Evolutionary conservation across 306 rosid species (phyloP), one percentile per base, ranked within the genome.

Genomic region (Vigna mungo): DNA sequence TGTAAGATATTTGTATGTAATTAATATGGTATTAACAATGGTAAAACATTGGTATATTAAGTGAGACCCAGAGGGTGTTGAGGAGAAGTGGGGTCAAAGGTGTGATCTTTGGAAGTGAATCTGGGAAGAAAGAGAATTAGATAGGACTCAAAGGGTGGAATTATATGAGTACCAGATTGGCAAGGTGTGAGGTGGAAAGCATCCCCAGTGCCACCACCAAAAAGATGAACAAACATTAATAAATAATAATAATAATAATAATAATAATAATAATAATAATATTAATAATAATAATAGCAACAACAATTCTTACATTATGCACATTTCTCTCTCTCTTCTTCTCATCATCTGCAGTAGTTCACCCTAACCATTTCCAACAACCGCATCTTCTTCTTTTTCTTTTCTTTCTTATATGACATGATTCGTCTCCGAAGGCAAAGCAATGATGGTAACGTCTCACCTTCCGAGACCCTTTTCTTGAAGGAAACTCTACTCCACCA

Each of bases 401-500:
- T 76, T 71, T 51, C 72, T 72, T 68, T 56, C 55, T 80, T 15
- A 5, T 16, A 37, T 25, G 58, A 16, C 11, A 58, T 67, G 80
- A 66, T 81, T 81, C 77, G 17, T 81, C 66, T 70, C 52, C 34
- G 59, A 74, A 55, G 48, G 37, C 30, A 76, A 71, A 82, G 85
- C 83, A 78, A 85, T 89, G 96, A 92, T 75, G 55, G 71, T 78
- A 87, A 85, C 92, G 87, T 90, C 85, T 82, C 78, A 90, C 87
- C 96, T 71, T 84, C 86, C 88, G 48, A 75, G 78, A 30, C 75
- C 89, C 80, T 27, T 90, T 91, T 80, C 98, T 90, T 94, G 83
- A 88, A 90, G 75, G 85, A 90, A 87, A 93, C 93, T 91, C 95
- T 76, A 74, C 89, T 87, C 88, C 80, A 49, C 77, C 63, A 85